Conservation (phyloP, 2,329 filamentous ascomycete species). For the Keithomyces neogunnii region DNA sequence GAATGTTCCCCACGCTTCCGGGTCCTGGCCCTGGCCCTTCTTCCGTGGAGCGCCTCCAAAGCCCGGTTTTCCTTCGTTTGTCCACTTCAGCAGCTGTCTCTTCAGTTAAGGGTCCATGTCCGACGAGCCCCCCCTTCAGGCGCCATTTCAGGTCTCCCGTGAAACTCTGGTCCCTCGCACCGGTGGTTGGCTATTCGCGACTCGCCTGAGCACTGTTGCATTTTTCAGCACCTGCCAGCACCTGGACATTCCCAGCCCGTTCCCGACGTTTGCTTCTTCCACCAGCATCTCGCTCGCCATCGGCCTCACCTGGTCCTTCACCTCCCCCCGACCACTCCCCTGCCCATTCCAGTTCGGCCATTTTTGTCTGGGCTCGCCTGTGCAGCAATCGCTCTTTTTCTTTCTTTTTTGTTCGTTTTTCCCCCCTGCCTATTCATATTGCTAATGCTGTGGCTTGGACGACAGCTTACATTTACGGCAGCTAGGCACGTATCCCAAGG, state of each 20-base stretch:
- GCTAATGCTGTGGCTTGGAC: constrained; percentile 4
- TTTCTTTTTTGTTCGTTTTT: constrained; percentile 5
- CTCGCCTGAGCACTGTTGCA: too few relatives aligned
- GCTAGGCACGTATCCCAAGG: neutral
- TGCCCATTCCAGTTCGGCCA: constrained; percentile 8
- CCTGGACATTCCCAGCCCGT: too few relatives aligned
- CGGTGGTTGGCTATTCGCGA: too few relatives aligned
- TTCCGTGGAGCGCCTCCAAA: neutral
- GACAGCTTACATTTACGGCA: neutral
- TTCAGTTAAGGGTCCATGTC: neutral
- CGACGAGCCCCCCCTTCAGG: neutral
- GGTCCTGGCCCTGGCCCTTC: neutral
- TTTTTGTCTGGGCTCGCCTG: neutral
- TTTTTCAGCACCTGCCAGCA: too few relatives aligned
- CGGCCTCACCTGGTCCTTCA: neutral
- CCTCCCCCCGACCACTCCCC: constrained; percentile 12
- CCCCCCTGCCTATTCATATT: neutral
- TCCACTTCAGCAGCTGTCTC: too few relatives aligned
- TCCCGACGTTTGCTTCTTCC: neutral
- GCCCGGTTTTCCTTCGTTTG: too few relatives aligned
- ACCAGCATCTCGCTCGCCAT: neutral
- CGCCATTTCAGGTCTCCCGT: neutral
- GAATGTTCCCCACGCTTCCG: constrained; percentile 1
- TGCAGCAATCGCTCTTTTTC: constrained; percentile 3
- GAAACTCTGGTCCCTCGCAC: too few relatives aligned